Percentiles rank a stretch among this genome's conserved stretches.
Conservation (phyloP, 2,329 filamentous ascomycete genomes). For the Xylaria sp. region DNA sequence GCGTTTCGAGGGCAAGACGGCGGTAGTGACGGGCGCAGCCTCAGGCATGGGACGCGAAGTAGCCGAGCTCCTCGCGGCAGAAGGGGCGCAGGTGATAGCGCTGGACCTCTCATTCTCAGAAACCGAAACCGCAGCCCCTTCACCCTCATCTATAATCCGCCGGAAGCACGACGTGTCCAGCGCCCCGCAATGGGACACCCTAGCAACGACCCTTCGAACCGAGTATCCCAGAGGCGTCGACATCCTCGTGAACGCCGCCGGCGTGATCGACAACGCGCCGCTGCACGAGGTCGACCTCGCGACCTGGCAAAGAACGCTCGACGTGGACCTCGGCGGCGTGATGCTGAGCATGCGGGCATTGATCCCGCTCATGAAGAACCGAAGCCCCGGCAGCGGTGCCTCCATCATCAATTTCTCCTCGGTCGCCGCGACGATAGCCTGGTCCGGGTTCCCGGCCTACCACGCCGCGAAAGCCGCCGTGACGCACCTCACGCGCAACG, state of each 20-base stretch:
- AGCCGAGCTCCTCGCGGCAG: background rate
- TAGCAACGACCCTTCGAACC: background rate
- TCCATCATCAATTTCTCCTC: conserved; percentile 22
- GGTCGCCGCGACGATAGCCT: too few species aligned
- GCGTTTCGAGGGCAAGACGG: conserved; percentile 9
- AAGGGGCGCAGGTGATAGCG: conserved; percentile 15
- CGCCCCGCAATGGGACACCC: background rate
- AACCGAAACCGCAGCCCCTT: background rate
- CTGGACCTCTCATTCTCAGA: conserved; percentile 4
- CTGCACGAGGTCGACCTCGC: conserved; percentile 11
- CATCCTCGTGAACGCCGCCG: conserved; percentile 3
- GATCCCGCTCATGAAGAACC: conserved; percentile 1
- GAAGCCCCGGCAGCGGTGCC: background rate
- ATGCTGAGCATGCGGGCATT: conserved; percentile 16
- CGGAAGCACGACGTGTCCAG: conserved; percentile 5
- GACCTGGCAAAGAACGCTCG: background rate
- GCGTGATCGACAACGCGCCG: conserved; percentile 10
- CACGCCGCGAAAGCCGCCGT: conserved; percentile 14
- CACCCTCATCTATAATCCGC: background rate
- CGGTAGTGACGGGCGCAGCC: conserved; percentile 20
- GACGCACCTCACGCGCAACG: conserved; percentile 19
- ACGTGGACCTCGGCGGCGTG: conserved; percentile 18
- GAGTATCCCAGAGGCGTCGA: too few species aligned
- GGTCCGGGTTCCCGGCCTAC: too few species aligned
- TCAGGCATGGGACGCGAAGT: conserved; percentile 21